Conservation (phyloP, 345 rosid species). For the Ricinus communis region DNA sequence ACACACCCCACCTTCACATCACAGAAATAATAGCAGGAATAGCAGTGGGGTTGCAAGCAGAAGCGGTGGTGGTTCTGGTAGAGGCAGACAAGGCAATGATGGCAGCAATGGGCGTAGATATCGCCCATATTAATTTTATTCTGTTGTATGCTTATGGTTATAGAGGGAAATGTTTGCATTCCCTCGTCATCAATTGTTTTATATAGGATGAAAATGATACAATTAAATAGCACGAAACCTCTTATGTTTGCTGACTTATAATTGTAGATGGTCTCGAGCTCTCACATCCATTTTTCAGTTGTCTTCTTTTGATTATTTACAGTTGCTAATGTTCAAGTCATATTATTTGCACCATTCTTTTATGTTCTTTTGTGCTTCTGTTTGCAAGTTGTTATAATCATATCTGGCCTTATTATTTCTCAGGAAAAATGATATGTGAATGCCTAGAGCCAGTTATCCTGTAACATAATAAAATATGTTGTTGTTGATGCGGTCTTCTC, state of each 20-base stretch:
- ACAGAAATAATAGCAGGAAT: constrained; percentile 41
- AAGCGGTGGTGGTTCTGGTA: constrained; percentile 47
- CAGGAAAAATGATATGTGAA: no score
- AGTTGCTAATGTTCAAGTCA: neutral
- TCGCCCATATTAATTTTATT: constrained; percentile 58
- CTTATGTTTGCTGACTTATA: neutral
- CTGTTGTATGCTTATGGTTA: neutral
- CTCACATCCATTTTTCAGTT: neutral
- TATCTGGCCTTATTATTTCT: no score
- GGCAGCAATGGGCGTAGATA: constrained; percentile 66
- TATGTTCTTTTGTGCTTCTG: neutral
- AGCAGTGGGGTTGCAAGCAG: constrained; percentile 41
- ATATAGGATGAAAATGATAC: neutral
- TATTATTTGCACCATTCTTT: no score
- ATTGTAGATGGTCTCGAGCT: neutral
- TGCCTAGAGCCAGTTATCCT: no score
- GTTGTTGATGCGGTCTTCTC: no score
- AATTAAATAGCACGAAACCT: neutral
- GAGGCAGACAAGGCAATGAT: constrained; percentile 58
- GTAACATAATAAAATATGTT: no score
- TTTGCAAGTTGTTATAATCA: neutral
- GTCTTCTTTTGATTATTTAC: neutral
- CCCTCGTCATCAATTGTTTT: neutral
- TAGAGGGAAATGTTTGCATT: neutral
- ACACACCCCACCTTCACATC: constrained; percentile 47